These are phyloP conservation scores for Boletus pseudopeckii DNA, from an alignment of 768 basidiomycete genomes.

Conservation along the genomic window DNA sequence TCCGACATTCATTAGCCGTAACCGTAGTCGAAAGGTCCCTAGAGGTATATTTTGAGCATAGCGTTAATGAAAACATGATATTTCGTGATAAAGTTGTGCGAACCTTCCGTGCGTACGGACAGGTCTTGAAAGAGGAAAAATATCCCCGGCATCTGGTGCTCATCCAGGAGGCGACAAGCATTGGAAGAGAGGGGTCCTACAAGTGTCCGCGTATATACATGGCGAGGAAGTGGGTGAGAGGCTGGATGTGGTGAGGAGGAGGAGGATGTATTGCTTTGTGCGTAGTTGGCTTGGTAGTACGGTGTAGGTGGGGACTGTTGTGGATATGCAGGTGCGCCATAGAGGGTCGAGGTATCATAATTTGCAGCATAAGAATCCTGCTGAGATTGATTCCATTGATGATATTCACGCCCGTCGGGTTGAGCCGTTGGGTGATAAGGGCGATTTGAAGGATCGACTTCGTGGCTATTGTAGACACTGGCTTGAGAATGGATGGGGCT, in stretches of 20 bases:
- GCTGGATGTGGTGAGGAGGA: conserved; percentile 30
- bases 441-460: conserved; percentile 41
- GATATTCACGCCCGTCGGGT: conserved; percentile 38
- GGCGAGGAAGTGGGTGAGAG: conserved; percentile 51
- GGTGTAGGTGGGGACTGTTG: conserved; percentile 30
- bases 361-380: conserved; percentile 25
- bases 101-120: conserved; percentile 90
- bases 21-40: conserved; percentile 83
- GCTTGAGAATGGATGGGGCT: conserved; percentile 26
- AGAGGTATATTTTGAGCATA: conserved; percentile 15
- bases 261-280: conserved; percentile 23
- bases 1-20: conserved; percentile 88
- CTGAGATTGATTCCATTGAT: conserved; percentile 28
- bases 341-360: conserved; percentile 24
- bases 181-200: conserved; percentile 88
- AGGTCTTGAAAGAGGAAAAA: conserved; percentile 96
- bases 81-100: conserved; percentile 27
- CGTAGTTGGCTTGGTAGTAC: conserved; percentile 27
- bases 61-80: conserved; percentile 21
- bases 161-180: conserved; percentile 80
- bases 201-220: conserved; percentile 81
- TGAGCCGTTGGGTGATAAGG: conserved; percentile 31
- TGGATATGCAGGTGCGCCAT: conserved; percentile 25
- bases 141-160: conserved; percentile 81
- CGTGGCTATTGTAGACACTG: conserved; percentile 24